phyloP scores from a whole-genome alignment of 306 rosid genomes.

The Ziziphus jujuba region DNA sequence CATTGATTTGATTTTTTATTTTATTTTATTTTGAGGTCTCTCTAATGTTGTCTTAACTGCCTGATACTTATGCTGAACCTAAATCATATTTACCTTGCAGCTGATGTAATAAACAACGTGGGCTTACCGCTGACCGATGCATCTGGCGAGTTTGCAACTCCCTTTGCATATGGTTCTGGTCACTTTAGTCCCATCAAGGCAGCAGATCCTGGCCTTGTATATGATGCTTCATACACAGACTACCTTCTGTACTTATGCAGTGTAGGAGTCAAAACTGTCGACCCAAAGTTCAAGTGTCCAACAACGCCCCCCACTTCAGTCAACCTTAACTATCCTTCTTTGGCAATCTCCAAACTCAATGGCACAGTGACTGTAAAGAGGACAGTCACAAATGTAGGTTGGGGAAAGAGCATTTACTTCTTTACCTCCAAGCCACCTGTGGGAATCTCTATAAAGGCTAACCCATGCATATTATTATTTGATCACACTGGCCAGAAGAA shows the following conservation, averaged over 20 bases:
- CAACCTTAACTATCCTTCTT: slow-evolving; percentile 82
- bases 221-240: slow-evolving; percentile 72
- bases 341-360: slow-evolving; percentile 60
- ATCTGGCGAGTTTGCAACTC: slow-evolving; percentile 53
- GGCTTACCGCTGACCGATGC: slow-evolving; percentile 60
- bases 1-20: no score
- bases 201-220: slow-evolving; percentile 80
- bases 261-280: slow-evolving; percentile 33
- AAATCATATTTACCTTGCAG: slow-evolving; percentile 37
- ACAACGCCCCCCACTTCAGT: slow-evolving; percentile 26
- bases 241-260: slow-evolving; percentile 63
- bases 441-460: slow-evolving; percentile 52
- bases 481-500: slow-evolving; percentile 53
- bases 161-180: slow-evolving; percentile 81
- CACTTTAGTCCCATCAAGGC: slow-evolving; percentile 72
- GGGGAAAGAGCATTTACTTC: slow-evolving; percentile 48
- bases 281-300: slow-evolving; percentile 49
- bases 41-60: background rate
- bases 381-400: slow-evolving; percentile 79
- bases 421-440: slow-evolving; percentile 51
- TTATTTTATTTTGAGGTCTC: background rate
- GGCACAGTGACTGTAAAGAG: slow-evolving; percentile 41
- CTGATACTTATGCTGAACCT: no score
- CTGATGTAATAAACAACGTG: slow-evolving; percentile 56
- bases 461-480: slow-evolving; percentile 57